A percentile compares a stretch with the other conserved stretches of the same genome.
Evolutionary conservation across 371 early-diverging fungal genomes (phyloP).

Genomic region (Thermomucor indicae-seudaticae): DNA sequence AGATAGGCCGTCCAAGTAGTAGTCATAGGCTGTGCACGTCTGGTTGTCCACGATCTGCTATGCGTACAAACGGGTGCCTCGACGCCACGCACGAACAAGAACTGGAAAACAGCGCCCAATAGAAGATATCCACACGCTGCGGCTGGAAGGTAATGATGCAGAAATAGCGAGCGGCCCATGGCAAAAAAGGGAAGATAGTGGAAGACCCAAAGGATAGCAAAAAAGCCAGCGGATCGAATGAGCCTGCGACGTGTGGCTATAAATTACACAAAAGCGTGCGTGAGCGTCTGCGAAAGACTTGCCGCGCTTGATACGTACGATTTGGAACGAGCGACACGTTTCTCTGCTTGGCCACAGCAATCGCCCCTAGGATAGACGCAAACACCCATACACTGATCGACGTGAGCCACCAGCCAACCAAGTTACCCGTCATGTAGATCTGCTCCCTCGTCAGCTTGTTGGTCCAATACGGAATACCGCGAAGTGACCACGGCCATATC

Average conservation of each 20-base stretch:
- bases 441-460: constrained; percentile 53
- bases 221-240: constrained; percentile 70
- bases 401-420: constrained; percentile 83
- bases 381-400: constrained; percentile 51
- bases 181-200: constrained; percentile 96
- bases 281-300: constrained; percentile 70
- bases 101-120: constrained; percentile 57
- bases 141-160: constrained; percentile 97
- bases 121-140: constrained; percentile 74
- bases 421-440: constrained; percentile 95
- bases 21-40: too few relatives aligned
- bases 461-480: constrained; percentile 92
- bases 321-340: constrained; percentile 52
- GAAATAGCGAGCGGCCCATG: constrained; percentile 92
- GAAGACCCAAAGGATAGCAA: constrained; percentile 78
- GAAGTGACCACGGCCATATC: constrained; percentile 79
- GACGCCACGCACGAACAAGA: too few relatives aligned
- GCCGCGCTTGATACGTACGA: constrained; percentile 8
- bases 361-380: constrained; percentile 45
- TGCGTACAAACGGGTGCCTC: too few relatives aligned
- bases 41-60: too few relatives aligned
- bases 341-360: constrained; percentile 61
- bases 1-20: too few relatives aligned
- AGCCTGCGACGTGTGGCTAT: constrained; percentile 55
- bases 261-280: constrained; percentile 15